Evolutionary conservation across 495 filamentous ascomycete species (phyloP).

Genomic region (Filosporella fistucella): DNA sequence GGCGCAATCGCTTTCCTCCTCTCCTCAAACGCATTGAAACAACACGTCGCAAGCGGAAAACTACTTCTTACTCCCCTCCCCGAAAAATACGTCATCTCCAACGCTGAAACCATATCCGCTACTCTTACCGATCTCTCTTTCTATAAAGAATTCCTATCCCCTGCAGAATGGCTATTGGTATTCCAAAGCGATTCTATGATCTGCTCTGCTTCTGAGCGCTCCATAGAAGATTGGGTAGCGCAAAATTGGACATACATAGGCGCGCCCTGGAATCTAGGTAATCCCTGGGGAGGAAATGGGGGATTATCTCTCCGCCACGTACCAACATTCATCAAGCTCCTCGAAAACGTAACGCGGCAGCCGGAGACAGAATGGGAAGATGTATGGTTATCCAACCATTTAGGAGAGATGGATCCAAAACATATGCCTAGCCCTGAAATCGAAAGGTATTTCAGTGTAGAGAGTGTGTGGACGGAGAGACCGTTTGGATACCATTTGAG

Average conservation of each 20-base stretch:
- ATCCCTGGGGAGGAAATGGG: conserved; percentile 2
- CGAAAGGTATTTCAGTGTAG: conserved; percentile 1
- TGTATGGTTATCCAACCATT: neutral
- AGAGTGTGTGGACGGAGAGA: conserved; percentile 4
- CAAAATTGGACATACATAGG: conserved; percentile 1
- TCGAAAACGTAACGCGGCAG: neutral
- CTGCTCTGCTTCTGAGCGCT: neutral
- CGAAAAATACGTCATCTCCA: neutral
- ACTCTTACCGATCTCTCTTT: conserved; percentile 7
- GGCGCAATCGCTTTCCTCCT: neutral
- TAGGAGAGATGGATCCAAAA: neutral
- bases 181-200: conserved; percentile 10
- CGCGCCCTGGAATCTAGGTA: conserved; percentile 2
- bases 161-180: conserved; percentile 10
- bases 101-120: conserved; percentile 1
- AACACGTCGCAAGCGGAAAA: neutral
- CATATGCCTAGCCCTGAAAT: neutral
- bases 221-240: conserved; percentile 3
- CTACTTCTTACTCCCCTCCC: neutral
- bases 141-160: conserved; percentile 3
- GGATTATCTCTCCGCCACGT: conserved; percentile 8
- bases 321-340: neutral
- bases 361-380: conserved; percentile 1
- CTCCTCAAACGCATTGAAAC: neutral
- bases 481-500: conserved; percentile 12